Evolutionary conservation across 2,329 filamentous ascomycete species (phyloP).

Genomic region (Penicillium freii): DNA sequence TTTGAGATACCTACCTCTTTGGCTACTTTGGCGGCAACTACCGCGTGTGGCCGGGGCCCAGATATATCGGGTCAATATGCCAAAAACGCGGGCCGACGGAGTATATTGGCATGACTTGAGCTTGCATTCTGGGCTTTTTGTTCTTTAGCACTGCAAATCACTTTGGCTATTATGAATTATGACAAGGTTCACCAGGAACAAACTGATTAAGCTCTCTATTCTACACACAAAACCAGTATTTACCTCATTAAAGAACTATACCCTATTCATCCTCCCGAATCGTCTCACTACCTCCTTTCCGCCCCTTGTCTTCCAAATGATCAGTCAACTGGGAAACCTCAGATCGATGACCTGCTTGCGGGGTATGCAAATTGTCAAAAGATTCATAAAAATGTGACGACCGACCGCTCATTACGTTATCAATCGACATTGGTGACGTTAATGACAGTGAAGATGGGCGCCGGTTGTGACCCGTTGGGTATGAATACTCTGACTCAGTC

Average conservation of each 20-base stretch:
- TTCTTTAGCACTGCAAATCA: background rate
- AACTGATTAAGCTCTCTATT: background rate
- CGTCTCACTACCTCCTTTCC: background rate
- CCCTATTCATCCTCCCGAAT: conserved; percentile 1
- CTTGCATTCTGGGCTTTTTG: background rate
- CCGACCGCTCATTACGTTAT: background rate
- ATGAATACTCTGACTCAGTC: background rate
- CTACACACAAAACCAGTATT: background rate
- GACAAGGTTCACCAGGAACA: background rate
- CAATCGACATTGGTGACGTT: background rate
- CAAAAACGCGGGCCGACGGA: background rate
- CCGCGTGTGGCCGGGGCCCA: background rate
- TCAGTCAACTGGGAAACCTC: background rate
- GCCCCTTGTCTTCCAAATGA: background rate
- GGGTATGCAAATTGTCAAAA: background rate
- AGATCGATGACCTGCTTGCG: background rate
- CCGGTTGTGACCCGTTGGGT: background rate
- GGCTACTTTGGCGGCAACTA: background rate
- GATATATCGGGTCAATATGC: background rate
- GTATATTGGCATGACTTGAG: background rate
- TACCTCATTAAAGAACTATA: background rate
- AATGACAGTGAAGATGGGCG: conserved; percentile 3
- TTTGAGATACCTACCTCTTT: conserved; percentile 21
- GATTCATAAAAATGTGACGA: conserved; percentile 1
- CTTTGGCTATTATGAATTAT: background rate